phyloP scores from a whole-genome alignment of 108 stramenopile species.

The Schizochytrium sp. region DNA sequence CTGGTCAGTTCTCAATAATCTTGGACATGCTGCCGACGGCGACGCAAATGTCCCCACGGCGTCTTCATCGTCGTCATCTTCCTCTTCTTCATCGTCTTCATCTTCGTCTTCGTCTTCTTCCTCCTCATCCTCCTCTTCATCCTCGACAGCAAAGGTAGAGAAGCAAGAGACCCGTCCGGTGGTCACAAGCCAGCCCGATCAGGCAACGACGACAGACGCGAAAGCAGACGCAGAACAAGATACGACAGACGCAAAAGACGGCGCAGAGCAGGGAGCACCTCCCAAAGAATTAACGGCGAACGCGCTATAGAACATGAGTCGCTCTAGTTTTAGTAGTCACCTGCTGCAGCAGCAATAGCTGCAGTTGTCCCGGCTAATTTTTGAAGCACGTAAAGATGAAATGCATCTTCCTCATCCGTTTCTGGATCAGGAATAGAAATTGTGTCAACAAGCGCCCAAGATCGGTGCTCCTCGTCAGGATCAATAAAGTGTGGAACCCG shows the following conservation, averaged over 20 bases:
- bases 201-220: no score
- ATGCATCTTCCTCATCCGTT: neutral
- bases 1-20: neutral
- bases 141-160: neutral
- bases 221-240: no score
- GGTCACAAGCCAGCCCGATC: no score
- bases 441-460: neutral
- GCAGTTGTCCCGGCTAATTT: neutral
- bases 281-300: no score
- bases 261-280: no score
- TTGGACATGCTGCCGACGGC: neutral
- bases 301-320: no score
- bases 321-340: no score
- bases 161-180: neutral
- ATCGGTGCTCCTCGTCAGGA: neutral
- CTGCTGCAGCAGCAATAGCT: neutral
- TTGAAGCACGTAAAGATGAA: neutral
- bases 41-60: neutral
- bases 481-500: neutral
- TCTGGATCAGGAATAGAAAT: neutral
- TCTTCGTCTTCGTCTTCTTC: neutral
- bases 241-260: no score
- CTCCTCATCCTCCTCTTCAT: slow-evolving; percentile 6
- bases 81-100: neutral
- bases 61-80: neutral